phyloP scores from a whole-genome alignment of 2,329 filamentous ascomycete genomes.

The Trichoderma arundinaceum region DNA sequence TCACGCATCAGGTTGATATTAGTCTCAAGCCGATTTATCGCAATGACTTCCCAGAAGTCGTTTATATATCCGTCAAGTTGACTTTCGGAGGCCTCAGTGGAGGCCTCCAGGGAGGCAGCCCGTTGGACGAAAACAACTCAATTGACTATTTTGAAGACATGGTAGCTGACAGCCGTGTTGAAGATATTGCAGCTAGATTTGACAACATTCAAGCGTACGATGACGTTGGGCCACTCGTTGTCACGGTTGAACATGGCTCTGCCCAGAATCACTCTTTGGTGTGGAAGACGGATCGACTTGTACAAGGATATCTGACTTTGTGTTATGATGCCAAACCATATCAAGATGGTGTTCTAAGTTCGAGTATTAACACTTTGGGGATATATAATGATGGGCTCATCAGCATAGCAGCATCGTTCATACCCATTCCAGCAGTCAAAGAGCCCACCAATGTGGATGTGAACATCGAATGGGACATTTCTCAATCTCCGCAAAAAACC shows the following conservation, averaged over 20 bases:
- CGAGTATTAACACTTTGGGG: neutral
- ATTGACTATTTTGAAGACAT: neutral
- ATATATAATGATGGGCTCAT: neutral
- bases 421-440: neutral
- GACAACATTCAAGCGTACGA: neutral
- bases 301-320: conserved; percentile 12
- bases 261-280: neutral
- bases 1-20: neutral
- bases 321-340: neutral
- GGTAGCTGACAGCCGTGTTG: no score
- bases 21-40: neutral
- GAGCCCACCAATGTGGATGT: neutral
- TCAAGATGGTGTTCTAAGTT: neutral
- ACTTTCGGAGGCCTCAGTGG: conserved; percentile 11
- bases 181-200: neutral
- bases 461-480: conserved; percentile 6
- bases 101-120: no score
- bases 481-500: neutral
- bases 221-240: neutral
- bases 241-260: neutral
- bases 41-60: neutral
- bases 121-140: neutral
- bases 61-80: conserved; percentile 1
- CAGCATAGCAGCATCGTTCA: neutral
- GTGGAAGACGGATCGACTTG: neutral